Evolutionary conservation across 371 early-diverging fungal species (phyloP), one percentile per base, ranked within the genome.

Genomic region (Saksenaea vasiformis): DNA sequence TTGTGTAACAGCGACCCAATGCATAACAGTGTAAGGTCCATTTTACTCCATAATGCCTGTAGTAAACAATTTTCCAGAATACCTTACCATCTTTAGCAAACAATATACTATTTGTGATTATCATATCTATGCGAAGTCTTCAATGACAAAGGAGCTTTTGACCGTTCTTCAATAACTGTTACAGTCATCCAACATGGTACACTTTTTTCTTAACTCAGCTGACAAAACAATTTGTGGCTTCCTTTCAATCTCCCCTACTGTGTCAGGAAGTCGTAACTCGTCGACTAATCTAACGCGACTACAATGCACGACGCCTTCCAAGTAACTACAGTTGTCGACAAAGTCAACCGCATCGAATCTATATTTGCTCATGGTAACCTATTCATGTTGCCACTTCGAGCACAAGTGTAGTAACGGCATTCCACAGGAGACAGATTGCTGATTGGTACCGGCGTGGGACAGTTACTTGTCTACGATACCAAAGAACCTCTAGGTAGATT

Each of bases 391-490:
- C n/a, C 38, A 24, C 51, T 41, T 39, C 5, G 14, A 44, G 14
- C 35, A 24, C 37, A 64, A 26, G n/a, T 47, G 3, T n/a, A 24
- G 3, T 37, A 9, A 39, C 59, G 22, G 36, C 13, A 28, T 10
- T 54, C 22, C 41, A 31, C 54, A 87, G 87, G 92, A 53, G 91
- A 91, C 78, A 84, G 88, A 62, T 76, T 92, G 39, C 74, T 90
- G 54, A 84, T 92, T 60, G 92, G 92, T 27, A 90, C 92, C 1
- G 81, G 84, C 22, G 78, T 77, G 11, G 92, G 92, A 5, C 86
- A 88, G 36, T 69, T 92, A 26, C 79, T 91, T 26, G 87, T 89
- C 5, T 92, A 91, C 68, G 85, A 85, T 35, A 87, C 85, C 24
- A 81, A 85, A 54, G 90, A 92, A 60, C 85, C 87, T 34, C 65